Evolutionary conservation across 2,329 filamentous ascomycete species (phyloP).

Genomic region (Colletotrichum filicis): DNA sequence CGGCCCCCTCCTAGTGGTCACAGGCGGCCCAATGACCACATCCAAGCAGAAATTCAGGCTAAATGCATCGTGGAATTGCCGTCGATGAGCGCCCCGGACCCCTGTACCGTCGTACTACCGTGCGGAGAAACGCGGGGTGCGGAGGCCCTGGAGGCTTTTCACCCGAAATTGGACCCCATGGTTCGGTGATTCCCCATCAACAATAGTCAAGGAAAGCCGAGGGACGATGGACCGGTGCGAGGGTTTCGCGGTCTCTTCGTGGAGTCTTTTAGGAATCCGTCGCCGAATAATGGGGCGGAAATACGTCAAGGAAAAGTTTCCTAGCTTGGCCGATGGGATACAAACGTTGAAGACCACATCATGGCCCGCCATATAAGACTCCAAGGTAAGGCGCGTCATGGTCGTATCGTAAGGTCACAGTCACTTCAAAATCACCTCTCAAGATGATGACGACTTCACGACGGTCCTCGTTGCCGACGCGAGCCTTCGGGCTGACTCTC

Average conservation of each 20-base stretch:
- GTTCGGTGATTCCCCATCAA: not conserved
- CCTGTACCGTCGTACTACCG: not conserved
- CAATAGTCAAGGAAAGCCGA: not conserved
- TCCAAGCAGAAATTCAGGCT: not conserved
- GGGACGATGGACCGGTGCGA: not conserved
- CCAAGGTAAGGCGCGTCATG: not conserved
- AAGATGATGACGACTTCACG: not conserved
- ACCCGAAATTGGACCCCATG: not conserved
- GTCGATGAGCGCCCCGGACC: not conserved
- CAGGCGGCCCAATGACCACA: not conserved
- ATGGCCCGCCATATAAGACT: not conserved
- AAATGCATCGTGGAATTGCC: not conserved
- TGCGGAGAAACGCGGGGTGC: conserved; percentile 1
- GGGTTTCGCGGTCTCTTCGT: not conserved
- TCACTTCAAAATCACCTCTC: not conserved
- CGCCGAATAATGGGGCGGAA: not conserved
- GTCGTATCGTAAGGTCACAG: not conserved
- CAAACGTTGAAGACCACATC: not conserved
- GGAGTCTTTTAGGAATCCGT: not conserved
- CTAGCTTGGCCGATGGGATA: not conserved
- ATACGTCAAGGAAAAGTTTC: not conserved
- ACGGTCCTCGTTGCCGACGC: not conserved
- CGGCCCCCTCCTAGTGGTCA: not conserved
- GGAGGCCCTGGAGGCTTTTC: not conserved
- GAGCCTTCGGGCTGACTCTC: not conserved